These are phyloP conservation scores for Rosa lucieae DNA, from an alignment of 306 rosid species.

Conservation along the genomic window DNA sequence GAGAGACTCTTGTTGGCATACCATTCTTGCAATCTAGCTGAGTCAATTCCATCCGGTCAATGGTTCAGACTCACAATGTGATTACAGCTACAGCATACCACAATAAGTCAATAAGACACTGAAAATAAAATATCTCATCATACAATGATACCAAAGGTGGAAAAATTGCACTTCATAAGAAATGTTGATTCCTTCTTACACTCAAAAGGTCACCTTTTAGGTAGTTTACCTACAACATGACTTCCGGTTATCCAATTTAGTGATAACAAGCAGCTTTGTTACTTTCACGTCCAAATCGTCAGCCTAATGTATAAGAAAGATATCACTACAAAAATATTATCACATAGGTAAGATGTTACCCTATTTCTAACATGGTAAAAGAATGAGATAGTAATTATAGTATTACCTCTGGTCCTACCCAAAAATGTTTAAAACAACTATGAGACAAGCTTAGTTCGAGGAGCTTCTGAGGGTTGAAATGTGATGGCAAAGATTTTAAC, in stretches of 20 bases:
- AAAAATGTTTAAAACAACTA: background rate
- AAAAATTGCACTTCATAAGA: background rate
- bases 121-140: background rate
- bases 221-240: background rate
- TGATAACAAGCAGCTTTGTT: conserved; percentile 8
- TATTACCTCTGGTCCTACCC: no score
- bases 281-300: background rate
- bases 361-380: no score
- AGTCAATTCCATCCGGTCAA: background rate
- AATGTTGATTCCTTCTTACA: background rate
- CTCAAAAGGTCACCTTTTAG: background rate
- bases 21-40: background rate
- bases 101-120: background rate
- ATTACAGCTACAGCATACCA: background rate
- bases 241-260: background rate
- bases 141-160: background rate
- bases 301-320: no score
- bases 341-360: no score
- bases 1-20: background rate
- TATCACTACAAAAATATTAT: no score
- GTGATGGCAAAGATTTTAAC: background rate
- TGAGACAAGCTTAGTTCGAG: background rate
- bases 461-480: background rate
- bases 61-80: background rate
- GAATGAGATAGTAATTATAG: no score